These are phyloP conservation scores for Acidomyces sp. DNA, from an alignment of 495 filamentous ascomycete genomes.

Conservation along the genomic window DNA sequence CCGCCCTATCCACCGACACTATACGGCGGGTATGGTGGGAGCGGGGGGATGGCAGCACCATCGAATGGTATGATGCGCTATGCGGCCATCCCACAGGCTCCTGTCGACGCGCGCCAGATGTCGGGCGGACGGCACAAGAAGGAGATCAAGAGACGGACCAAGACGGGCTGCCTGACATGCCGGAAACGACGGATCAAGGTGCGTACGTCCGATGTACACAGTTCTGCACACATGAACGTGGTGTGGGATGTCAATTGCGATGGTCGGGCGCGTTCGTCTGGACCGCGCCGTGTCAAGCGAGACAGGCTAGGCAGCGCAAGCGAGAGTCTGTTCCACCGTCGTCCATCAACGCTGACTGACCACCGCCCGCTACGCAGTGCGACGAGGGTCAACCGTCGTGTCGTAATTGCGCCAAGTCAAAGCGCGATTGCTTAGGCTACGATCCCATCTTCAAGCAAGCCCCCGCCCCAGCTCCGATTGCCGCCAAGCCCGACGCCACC, in stretches of 20 bases:
- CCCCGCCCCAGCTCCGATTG: conserved; percentile 62
- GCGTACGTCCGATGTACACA: conserved; percentile 37
- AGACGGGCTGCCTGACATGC: conserved; percentile 95
- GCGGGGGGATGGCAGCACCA: conserved; percentile 7
- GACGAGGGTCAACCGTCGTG: conserved; percentile 91
- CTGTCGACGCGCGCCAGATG: conserved; percentile 43
- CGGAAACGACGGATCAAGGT: conserved; percentile 98
- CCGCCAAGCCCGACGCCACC: conserved; percentile 38
- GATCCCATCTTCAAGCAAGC: conserved; percentile 94
- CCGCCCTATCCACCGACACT: background rate
- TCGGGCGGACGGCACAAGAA: conserved; percentile 84
- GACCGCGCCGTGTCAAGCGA: conserved; percentile 5
- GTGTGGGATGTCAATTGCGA: background rate
- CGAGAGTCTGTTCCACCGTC: background rate
- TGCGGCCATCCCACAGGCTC: conserved; percentile 43
- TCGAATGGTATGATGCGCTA: conserved; percentile 38
- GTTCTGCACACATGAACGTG: background rate
- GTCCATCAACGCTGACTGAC: conserved; percentile 3
- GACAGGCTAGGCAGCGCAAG: conserved; percentile 5
- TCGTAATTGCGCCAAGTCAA: conserved; percentile 96
- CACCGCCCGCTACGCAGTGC: conserved; percentile 45
- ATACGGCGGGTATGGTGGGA: conserved; percentile 2
- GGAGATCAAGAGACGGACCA: conserved; percentile 96
- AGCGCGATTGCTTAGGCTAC: conserved; percentile 93
- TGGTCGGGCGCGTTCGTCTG: background rate